Evolutionary conservation across 495 filamentous ascomycete species (phyloP), one percentile per base, ranked within the genome.

Genomic region (Schizothecium vesticola): DNA sequence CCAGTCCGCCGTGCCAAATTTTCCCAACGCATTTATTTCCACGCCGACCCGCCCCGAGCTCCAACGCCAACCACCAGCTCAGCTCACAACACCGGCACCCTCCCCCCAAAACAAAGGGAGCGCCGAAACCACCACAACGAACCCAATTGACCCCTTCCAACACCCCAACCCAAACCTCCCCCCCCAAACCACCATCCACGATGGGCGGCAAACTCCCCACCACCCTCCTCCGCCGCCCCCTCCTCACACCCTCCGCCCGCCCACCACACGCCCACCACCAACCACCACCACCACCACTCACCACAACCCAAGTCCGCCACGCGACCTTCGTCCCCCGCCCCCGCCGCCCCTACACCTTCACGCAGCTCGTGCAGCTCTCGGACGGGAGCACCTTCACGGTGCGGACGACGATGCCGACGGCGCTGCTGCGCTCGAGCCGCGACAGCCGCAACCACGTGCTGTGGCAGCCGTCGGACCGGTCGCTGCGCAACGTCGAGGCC

Each of bases 301-400:
- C 69, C 56, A 51, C 61, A n/a, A 71, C 56, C 61, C 80, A 85
- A 74, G 67, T 82, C 77, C 91, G 92, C n/a, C 87, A 93, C 76
- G 96, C 95, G 25, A 91, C 90, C n/a, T 91, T 97, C 68, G 86
- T 99, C 75, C 87, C 85, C 36, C 93, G 96, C 3, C 92, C 92
- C 19, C 89, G 91, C 73, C 89, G 94, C 5, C 95, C 95, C 33
- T 97, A 97, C 86, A 92, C 90, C 72, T 97, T 97, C 87, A 97
- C 95, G 23, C 95, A 99, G 80, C 89, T 99, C 33, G 86, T 98
- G 64, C 94, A 94, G 65, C 90, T 97, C 70, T 89, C 89, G n/a
- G 95, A 99, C 84, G 95, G 95, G 66, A 88, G 85, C 74, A 91
- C 92, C 65, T 97, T 88, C 86, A 88, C 90, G 13, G 86, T 91